Base-by-base conservation (phyloP, 192 early-diverging fungal species). In the Backusella luteola region DNA sequence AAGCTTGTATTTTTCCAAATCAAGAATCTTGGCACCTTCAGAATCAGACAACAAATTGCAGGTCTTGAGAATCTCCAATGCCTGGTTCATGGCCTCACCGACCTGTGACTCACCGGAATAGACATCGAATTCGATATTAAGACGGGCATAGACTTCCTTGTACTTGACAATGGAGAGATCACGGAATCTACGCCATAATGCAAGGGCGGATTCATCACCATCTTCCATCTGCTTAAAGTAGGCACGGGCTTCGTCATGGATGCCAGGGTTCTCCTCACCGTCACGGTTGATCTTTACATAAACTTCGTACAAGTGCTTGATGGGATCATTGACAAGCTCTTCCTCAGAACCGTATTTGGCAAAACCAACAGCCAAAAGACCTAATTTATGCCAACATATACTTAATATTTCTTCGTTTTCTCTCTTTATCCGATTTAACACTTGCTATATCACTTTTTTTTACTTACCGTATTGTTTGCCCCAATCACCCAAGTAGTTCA, bases 401-500 rank as follows among this genome's bases (percentile, higher is more conserved):
- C 23, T 66, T 26, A 66, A 32, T 26, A 66, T 32, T 44, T 35
- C 6, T 5, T 67, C 32, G 12, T 12, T 34, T 6, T 35, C 52
- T 56, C 49, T 21, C 0, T 6, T n/a, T n/a, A 52, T 44, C 29
- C 29, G 29, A 29, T 29, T 29, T 29, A 29, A 1, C 29, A 29
- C 29, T 29, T 29, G 29, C 1, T 29, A 44, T 0, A 44, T 44
- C 4, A 5, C 15, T 75, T 76, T 42, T 29, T 19, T 75, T 59
- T 71, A 63, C 84, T 79, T 88, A 85, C 93, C 98, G 80, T 96
- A 99, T 87, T 99, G 97, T 84, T 97, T 99, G 74, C 98, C 98
- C 98, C 98, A 99, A 83, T 99, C 97, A 73, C 98, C 98, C 38
- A 99, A 86, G 84, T 99, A 97, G 89, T 99, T 99, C 87, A 98